Conservation (phyloP, 1,139 yeast genomes). For the Taphrina communis region DNA sequence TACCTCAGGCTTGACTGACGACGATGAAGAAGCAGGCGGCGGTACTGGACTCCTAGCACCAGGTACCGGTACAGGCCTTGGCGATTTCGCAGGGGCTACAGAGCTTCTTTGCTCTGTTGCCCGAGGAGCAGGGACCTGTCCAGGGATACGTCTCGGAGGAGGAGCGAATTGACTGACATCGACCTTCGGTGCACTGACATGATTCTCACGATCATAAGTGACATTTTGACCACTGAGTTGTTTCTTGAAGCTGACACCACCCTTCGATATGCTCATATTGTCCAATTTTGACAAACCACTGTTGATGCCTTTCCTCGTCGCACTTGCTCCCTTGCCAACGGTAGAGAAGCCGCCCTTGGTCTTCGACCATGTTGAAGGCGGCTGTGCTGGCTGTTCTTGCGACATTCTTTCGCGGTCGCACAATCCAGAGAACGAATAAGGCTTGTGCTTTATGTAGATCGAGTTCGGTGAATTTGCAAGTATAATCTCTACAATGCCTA, state of each 20-base stretch:
- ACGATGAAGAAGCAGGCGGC: background rate
- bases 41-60: slow-evolving; percentile 8
- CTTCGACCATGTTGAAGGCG: slow-evolving; percentile 22
- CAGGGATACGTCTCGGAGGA: slow-evolving; percentile 32
- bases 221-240: slow-evolving; percentile 32
- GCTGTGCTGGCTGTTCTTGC: slow-evolving; percentile 11
- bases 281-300: slow-evolving; percentile 23
- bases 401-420: slow-evolving; percentile 5
- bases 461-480: too few relatives aligned
- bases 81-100: slow-evolving; percentile 3
- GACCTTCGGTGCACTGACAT: slow-evolving; percentile 32
- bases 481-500: too few relatives aligned
- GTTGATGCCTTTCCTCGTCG: slow-evolving; percentile 26
- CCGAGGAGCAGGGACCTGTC: slow-evolving; percentile 11
- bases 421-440: too few relatives aligned
- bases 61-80: background rate
- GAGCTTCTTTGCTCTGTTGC: background rate
- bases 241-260: slow-evolving; percentile 30
- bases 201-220: slow-evolving; percentile 33
- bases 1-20: background rate
- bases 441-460: too few relatives aligned
- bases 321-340: slow-evolving; percentile 36
- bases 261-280: slow-evolving; percentile 23
- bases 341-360: slow-evolving; percentile 20
- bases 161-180: slow-evolving; percentile 39